Evolutionary conservation across 2,329 filamentous ascomycete species (phyloP), one percentile per base, ranked within the genome.

Genomic region (Arthrobotrys sphaeroides): DNA sequence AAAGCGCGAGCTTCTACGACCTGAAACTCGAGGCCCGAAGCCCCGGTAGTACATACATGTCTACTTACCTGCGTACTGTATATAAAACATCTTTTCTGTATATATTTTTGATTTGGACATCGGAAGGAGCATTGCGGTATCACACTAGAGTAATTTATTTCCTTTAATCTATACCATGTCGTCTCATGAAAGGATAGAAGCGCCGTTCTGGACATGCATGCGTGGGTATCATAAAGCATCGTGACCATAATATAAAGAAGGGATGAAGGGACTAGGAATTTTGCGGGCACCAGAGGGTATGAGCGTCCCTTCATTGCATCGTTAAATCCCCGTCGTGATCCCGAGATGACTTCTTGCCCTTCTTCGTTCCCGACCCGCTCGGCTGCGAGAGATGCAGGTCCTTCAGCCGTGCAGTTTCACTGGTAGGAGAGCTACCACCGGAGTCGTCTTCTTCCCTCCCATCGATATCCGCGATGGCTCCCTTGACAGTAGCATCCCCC

Each of bases 351-450:
- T 60, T 75, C 47, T 24, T 64, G 16, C 64, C 49, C 13, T 60
- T 69, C 49, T 75, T 75, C 40, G 59, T 31, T 6, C 40, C 42
- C 4, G 67, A 57, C 9, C 67, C 40, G 7, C 43, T 45, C 9
- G 38, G 20, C 36, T 75, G 72, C 2, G 72, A 75, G 38, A 75
- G 59, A 40, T 75, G 72, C 12, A 75, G 33, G 22, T 75, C 57
- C 20, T 75, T 75, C 5, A 75, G 47, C 18, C 72, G 43, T 12
- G 28, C 55, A 12, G 72, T 75, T 28, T 75, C 72, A 20, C 59
- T 67, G 12, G 26, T 24, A 6, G 72, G 64, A 13, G 72, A 75
- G 16, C 55, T 38, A 33, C 47, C 64, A 16, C 69, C 72, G 33
- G 72, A 75, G 6, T 2, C 45, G 7, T 64, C 28, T 4, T 67